A percentile compares a stretch with the other conserved stretches of the same genome.
Conservation (phyloP, 1,284 basidiomycete species). For the Ceraceosorus guamensis region DNA sequence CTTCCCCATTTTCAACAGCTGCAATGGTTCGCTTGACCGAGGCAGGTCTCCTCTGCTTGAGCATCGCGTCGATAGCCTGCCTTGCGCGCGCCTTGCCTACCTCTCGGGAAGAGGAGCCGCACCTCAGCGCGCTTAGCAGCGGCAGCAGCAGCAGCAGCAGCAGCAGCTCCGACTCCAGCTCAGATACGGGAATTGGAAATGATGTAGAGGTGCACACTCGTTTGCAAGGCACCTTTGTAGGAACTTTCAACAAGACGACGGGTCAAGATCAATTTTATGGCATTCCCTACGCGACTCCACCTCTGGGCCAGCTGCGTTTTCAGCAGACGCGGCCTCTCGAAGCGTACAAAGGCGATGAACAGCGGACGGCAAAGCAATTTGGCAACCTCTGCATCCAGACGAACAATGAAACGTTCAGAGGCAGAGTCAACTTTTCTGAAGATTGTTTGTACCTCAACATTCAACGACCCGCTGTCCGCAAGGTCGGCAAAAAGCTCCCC, state of each 20-base stretch:
- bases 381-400: conserved; percentile 18
- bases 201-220: not conserved
- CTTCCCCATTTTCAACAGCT: no score
- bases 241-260: not conserved
- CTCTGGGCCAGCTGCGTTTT: conserved; percentile 20
- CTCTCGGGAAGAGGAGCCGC: no score
- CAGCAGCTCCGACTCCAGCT: no score
- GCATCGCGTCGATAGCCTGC: no score
- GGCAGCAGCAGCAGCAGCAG: no score
- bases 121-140: no score
- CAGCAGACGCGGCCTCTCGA: conserved; percentile 15
- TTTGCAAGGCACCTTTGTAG: not conserved
- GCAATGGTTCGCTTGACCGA: no score
- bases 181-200: no score
- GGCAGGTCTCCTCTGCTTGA: no score
- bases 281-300: conserved; percentile 24
- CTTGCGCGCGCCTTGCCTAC: no score
- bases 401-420: conserved; percentile 8
- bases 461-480: conserved; percentile 15
- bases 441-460: conserved; percentile 29
- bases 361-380: conserved; percentile 12
- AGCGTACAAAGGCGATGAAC: conserved; percentile 3
- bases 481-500: conserved; percentile 12
- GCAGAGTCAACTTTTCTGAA: conserved; percentile 12
- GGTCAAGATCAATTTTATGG: conserved; percentile 9